These are phyloP conservation scores for Anthoceros angustus DNA, from an alignment of 225 moss, liverwort and hornwort genomes.

Conservation along the genomic window DNA sequence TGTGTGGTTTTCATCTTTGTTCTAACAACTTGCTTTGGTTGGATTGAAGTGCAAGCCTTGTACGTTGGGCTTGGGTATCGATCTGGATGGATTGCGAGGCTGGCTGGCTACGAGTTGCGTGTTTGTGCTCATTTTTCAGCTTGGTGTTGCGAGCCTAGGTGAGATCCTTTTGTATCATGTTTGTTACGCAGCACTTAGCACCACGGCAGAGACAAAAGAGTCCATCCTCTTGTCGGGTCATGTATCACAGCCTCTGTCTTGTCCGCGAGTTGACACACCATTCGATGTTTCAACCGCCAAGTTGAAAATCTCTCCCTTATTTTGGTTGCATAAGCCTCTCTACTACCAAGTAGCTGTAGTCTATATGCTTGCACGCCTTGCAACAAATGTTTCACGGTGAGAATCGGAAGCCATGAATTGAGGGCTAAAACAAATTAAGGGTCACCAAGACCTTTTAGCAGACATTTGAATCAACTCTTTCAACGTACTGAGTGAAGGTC, in stretches of 20 bases:
- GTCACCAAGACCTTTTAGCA: no score
- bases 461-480: no score
- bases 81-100: constrained; percentile 76
- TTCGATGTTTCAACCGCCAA: constrained; percentile 27
- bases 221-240: neutral
- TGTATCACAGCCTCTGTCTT: neutral
- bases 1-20: no score
- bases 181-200: no score
- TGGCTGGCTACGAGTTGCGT: constrained; percentile 26
- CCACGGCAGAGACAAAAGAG: neutral
- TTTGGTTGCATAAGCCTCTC: constrained; percentile 67
- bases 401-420: neutral
- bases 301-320: constrained; percentile 24
- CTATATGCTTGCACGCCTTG: constrained; percentile 83
- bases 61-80: constrained; percentile 17
- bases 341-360: constrained; percentile 95
- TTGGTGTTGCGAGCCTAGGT: no score
- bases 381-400: constrained; percentile 93
- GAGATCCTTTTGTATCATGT: no score
- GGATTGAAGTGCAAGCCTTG: neutral
- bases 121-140: no score
- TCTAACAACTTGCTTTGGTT: no score
- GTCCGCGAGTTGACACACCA: constrained; percentile 48
- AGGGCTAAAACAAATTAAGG: no score
- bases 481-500: no score